phyloP scores from a whole-genome alignment of 2,329 filamentous ascomycete genomes.

The Aspergillus unguis region DNA sequence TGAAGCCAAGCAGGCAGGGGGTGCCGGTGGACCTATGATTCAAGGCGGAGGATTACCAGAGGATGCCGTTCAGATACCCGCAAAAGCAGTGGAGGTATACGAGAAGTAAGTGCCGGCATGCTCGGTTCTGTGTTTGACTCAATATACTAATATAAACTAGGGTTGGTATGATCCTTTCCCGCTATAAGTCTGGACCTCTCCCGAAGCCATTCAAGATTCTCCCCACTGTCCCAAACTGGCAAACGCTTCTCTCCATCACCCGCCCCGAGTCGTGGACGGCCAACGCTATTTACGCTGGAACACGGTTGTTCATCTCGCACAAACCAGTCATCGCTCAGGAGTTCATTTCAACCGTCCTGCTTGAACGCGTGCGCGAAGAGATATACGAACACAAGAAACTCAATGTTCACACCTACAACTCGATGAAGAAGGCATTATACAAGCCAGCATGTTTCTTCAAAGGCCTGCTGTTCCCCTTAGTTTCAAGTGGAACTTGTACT shows the following conservation, averaged over 20 bases:
- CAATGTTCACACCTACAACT: slow-evolving; percentile 92
- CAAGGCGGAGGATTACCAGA: slow-evolving; percentile 61
- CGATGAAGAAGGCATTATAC: slow-evolving; percentile 87
- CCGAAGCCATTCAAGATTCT: slow-evolving; percentile 98
- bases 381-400: slow-evolving; percentile 93
- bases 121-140: background rate
- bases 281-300: slow-evolving; percentile 83
- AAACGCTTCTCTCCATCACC: slow-evolving; percentile 81
- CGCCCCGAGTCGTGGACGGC: slow-evolving; percentile 73
- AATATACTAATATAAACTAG: slow-evolving; percentile 41
- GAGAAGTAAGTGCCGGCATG: slow-evolving; percentile 61
- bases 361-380: slow-evolving; percentile 88
- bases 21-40: slow-evolving; percentile 38
- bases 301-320: slow-evolving; percentile 84
- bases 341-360: slow-evolving; percentile 81
- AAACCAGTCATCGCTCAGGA: slow-evolving; percentile 76
- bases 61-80: slow-evolving; percentile 80
- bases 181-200: slow-evolving; percentile 93
- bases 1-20: slow-evolving; percentile 63
- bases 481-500: slow-evolving; percentile 81
- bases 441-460: slow-evolving; percentile 97
- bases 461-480: slow-evolving; percentile 86
- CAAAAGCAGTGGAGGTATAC: slow-evolving; percentile 91
- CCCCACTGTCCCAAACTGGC: slow-evolving; percentile 87
- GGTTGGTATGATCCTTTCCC: slow-evolving; percentile 80